Percentiles rank a stretch among this genome's conserved stretches.
These are phyloP conservation scores for Medicago arabica DNA, from an alignment of 306 rosid species.

Conservation along the genomic window DNA sequence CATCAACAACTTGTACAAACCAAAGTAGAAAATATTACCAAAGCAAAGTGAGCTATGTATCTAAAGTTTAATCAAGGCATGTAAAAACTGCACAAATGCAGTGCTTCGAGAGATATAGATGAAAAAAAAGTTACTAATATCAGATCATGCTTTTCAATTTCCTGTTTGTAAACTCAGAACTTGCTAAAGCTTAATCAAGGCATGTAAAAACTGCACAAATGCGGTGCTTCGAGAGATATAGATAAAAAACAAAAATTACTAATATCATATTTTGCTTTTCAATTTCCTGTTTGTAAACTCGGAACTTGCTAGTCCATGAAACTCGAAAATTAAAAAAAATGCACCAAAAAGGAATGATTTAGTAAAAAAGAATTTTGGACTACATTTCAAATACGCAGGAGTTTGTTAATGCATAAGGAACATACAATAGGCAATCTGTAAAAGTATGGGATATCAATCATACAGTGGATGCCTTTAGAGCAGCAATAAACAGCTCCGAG, in stretches of 20 bases:
- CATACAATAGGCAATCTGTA: background rate
- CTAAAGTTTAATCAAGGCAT: background rate
- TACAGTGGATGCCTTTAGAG: slow-evolving; percentile 63
- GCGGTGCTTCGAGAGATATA: slow-evolving; percentile 12
- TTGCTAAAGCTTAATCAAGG: background rate
- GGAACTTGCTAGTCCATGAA: slow-evolving; percentile 24
- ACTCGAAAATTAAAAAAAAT: slow-evolving; percentile 21
- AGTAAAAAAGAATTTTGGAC: slow-evolving; percentile 22
- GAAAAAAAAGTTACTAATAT: background rate
- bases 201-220: background rate
- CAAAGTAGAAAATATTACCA: background rate
- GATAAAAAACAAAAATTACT: background rate
- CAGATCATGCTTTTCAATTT: slow-evolving; percentile 8
- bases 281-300: slow-evolving; percentile 31
- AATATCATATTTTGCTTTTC: slow-evolving; percentile 8
- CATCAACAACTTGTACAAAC: background rate
- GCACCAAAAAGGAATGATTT: background rate
- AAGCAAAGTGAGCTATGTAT: slow-evolving; percentile 12
- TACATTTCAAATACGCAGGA: slow-evolving; percentile 16
- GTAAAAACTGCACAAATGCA: background rate
- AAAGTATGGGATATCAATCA: slow-evolving; percentile 48
- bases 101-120: slow-evolving; percentile 11
- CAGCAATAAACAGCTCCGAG: slow-evolving; percentile 58
- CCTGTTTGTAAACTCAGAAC: slow-evolving; percentile 30
- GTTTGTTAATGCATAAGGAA: slow-evolving; percentile 4